Conservation (phyloP, 495 filamentous ascomycete species). For the Penicillium flavigenum region DNA sequence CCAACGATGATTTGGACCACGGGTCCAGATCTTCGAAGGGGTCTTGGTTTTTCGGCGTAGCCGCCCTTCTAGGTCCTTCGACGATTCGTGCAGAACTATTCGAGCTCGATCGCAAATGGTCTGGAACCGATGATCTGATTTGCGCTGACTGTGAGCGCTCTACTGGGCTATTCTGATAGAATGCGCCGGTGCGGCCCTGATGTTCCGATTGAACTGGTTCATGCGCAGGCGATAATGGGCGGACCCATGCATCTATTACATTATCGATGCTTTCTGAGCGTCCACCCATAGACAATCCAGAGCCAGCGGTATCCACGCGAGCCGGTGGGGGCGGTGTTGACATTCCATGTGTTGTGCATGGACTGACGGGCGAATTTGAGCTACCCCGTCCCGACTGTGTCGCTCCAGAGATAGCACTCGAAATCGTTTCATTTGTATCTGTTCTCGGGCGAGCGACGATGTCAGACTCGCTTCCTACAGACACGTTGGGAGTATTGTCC, state of each 20-base stretch:
- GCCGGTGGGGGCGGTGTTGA: slow-evolving; percentile 19
- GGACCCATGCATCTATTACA: slow-evolving; percentile 46
- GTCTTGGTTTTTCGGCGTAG: slow-evolving; percentile 28
- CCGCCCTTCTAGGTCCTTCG: slow-evolving; percentile 2
- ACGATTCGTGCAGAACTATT: neutral
- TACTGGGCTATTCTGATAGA: slow-evolving; percentile 12
- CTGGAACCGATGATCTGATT: neutral
- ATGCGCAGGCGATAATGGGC: slow-evolving; percentile 26
- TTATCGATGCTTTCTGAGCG: slow-evolving; percentile 44
- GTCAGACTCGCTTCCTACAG: neutral
- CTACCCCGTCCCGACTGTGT: slow-evolving; percentile 5
- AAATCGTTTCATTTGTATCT: slow-evolving; percentile 13
- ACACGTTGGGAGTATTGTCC: slow-evolving; percentile 9
- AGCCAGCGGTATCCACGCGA: slow-evolving; percentile 34
- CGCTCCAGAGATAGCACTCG: neutral
- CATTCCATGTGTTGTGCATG: slow-evolving; percentile 18
- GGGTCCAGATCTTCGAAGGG: slow-evolving; percentile 53
- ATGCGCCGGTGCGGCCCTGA: slow-evolving; percentile 5
- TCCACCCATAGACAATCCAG: slow-evolving; percentile 24
- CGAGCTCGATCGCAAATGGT: slow-evolving; percentile 1
- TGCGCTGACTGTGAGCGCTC: slow-evolving; percentile 16
- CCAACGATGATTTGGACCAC: slow-evolving; percentile 53
- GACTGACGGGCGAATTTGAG: slow-evolving; percentile 29
- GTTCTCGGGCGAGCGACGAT: slow-evolving; percentile 6
- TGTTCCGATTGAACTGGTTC: slow-evolving; percentile 12